Base-by-base conservation (phyloP, 257 asterid genomes). In the Dorcoceras hygrometricum region DNA sequence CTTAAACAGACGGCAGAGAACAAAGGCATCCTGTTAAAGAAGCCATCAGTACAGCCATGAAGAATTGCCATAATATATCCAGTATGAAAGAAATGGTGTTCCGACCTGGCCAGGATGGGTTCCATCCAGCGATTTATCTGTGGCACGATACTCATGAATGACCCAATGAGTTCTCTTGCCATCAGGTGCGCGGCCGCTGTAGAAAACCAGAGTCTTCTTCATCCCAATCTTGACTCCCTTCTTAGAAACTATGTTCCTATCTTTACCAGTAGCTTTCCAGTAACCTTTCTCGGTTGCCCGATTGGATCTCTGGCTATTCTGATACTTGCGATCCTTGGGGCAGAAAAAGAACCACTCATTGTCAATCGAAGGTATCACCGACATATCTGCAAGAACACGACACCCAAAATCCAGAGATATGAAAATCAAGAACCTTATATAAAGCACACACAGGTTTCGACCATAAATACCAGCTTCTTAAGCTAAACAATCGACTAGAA, bases 231-330 rank as follows among this genome's bases (percentile, higher is more conserved):
- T 88, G 0, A 59, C 59, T 20, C 99, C 95, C 76, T 82, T 90
- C 79, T 82, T 75, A 14, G 96, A 74, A 69, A 57, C 76, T 51
- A 94, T 94, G 53, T 78, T 85, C 76, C 99, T 81, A 65, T 94
- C 99, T 68, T 80, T 90, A 29, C 99, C 99, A n/a, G 99, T 94
- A 5, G 99, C 99, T 74, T 94, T 94, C 99, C 99, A 94, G 77
- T 87, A 94, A 53, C 99, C 99, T 69, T 80, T 84, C 31, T 68
- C 80, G 0, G 99, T 94, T 20, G 99, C 99, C 32, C 99, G 81
- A 68, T 94, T 94, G 75, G 80, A 78, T 75, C 99, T 81, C 80
- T 87, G 93, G 7, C 99, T 96, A 66, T 89, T 90, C 78, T 87
- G 99, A 69, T 94, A 94, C 73, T 94, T 94, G 36, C 96, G 87